Evolutionary conservation across 2,329 filamentous ascomycete species (phyloP).

Genomic region (Pyrenophora graminea): DNA sequence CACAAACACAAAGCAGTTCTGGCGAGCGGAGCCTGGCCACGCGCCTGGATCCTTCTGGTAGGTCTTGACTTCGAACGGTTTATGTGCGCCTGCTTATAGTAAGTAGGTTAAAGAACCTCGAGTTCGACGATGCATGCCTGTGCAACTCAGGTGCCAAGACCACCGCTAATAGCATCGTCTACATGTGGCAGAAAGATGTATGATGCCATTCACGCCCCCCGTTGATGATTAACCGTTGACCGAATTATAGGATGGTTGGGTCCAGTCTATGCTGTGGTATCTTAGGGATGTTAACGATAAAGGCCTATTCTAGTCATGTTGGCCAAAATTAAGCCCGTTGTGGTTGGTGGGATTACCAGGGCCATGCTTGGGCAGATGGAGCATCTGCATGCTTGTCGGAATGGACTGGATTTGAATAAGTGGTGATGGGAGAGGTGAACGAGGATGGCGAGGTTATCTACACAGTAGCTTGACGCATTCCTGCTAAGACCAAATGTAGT

Average conservation of each 20-base stretch:
- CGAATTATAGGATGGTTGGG: neutral
- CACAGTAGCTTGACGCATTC: no score
- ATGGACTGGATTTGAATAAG: no score
- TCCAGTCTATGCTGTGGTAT: neutral
- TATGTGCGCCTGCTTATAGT: neutral
- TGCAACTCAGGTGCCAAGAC: neutral
- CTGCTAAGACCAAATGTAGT: no score
- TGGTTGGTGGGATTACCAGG: no score
- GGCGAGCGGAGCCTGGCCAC: constrained; percentile 1
- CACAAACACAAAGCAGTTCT: constrained; percentile 2
- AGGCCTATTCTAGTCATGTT: neutral
- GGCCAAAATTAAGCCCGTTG: neutral
- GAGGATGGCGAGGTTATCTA: no score
- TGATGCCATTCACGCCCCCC: neutral
- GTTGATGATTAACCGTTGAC: neutral
- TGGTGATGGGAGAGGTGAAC: no score
- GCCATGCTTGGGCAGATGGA: no score
- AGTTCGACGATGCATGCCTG: neutral
- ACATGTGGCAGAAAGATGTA: neutral
- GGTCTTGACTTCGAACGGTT: neutral
- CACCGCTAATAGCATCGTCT: neutral
- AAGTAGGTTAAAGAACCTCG: neutral
- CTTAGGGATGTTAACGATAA: neutral
- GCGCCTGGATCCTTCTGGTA: constrained; percentile 4
- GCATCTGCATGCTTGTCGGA: no score